phyloP scores from a whole-genome alignment of 2,329 filamentous ascomycete genomes.

The Balansia obtecta region DNA sequence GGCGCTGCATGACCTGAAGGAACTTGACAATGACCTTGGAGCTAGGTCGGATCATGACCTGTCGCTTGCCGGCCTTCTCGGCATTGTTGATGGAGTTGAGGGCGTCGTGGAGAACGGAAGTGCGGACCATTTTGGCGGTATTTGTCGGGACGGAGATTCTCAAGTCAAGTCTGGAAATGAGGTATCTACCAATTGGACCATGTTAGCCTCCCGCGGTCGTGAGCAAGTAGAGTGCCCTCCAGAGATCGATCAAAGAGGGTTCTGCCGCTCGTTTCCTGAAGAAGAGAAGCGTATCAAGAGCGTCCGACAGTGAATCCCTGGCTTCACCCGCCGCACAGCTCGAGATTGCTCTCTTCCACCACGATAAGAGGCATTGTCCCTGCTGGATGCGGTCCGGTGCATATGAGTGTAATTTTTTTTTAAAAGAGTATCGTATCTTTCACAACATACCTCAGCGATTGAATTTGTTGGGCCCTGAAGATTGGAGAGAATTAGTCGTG shows the following conservation, averaged over 20 bases:
- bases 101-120: constrained; percentile 98
- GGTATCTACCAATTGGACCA: constrained; percentile 43
- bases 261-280: constrained; percentile 55
- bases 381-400: constrained; percentile 21
- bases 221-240: constrained; percentile 61
- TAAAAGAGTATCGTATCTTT: constrained; percentile 1
- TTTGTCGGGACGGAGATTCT: constrained; percentile 55
- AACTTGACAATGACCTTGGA: constrained; percentile 99
- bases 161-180: constrained; percentile 54
- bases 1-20: constrained; percentile 97
- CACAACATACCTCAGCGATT: constrained; percentile 32
- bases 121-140: constrained; percentile 95
- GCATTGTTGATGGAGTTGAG: constrained; percentile 99
- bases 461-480: constrained; percentile 2
- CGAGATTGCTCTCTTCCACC: constrained; percentile 52
- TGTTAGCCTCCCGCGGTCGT: constrained; percentile 52
- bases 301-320: neutral
- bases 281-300: constrained; percentile 50
- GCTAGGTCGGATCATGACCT: constrained; percentile 93
- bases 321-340: constrained; percentile 15
- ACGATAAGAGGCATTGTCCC: constrained; percentile 35
- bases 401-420: constrained; percentile 5
- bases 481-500: neutral
- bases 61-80: constrained; percentile 99
- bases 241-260: constrained; percentile 43